Conservation (phyloP, 805 yeast species). For the Suhomyces kilbournensis region DNA sequence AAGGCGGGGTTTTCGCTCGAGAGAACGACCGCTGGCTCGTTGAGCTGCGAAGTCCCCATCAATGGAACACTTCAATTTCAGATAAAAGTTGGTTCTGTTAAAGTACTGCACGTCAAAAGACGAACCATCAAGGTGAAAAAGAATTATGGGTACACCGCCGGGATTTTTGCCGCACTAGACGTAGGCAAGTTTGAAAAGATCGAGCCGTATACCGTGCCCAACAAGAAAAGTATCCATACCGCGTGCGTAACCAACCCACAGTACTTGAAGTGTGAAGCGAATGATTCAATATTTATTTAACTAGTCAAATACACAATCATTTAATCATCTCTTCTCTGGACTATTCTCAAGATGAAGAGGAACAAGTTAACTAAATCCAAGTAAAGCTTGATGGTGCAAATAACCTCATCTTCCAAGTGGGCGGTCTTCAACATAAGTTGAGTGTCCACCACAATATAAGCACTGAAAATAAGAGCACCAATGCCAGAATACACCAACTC, state of each 20-base stretch:
- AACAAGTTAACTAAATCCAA: conserved; percentile 82
- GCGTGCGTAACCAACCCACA: conserved; percentile 9
- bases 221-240: conserved; percentile 1
- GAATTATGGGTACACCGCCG: background rate
- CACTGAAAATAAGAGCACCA: conserved; percentile 72
- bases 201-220: background rate
- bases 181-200: conserved; percentile 6
- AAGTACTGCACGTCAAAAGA: background rate
- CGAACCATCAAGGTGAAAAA: background rate
- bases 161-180: background rate
- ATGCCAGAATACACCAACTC: conserved; percentile 67
- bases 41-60: conserved; percentile 7
- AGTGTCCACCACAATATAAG: conserved; percentile 76
- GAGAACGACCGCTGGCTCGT: conserved; percentile 1
- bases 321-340: conserved; percentile 28
- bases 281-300: background rate
- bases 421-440: conserved; percentile 71
- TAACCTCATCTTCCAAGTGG: conserved; percentile 82
- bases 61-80: conserved; percentile 7
- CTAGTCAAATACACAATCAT: background rate
- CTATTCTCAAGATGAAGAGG: conserved; percentile 66
- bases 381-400: conserved; percentile 74
- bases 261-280: background rate
- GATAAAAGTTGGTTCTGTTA: conserved; percentile 3
- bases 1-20: background rate